These are phyloP conservation scores for Cyclotella baltica DNA, from an alignment of 108 stramenopile genomes.

Conservation along the genomic window DNA sequence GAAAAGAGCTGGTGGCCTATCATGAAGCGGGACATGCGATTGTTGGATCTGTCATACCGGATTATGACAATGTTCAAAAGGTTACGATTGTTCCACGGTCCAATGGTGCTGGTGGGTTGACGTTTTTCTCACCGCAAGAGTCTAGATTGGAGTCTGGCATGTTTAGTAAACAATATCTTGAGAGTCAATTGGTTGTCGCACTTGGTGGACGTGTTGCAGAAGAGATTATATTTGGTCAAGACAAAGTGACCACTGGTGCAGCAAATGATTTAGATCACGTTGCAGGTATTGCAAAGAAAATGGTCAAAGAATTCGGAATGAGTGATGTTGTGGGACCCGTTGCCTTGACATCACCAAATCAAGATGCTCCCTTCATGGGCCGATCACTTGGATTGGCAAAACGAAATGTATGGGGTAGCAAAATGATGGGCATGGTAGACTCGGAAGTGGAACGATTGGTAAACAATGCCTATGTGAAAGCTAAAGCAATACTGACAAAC, in stretches of 20 bases:
- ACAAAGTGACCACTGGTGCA: conserved; percentile 96
- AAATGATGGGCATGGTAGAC: conserved; percentile 78
- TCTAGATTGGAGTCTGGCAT: conserved; percentile 91
- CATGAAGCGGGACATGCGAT: conserved; percentile 98
- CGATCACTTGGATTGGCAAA: conserved; percentile 65
- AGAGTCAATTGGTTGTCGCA: conserved; percentile 93
- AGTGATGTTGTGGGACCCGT: conserved; percentile 91
- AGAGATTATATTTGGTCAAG: conserved; percentile 96
- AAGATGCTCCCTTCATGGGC: conserved; percentile 82
- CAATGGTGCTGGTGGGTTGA: conserved; percentile 93
- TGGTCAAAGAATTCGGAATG: conserved; percentile 99
- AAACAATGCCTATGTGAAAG: conserved; percentile 88
- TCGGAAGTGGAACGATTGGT: conserved; percentile 95
- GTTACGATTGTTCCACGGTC: conserved; percentile 95
- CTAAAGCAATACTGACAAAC: conserved; percentile 86
- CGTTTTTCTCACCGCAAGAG: conserved; percentile 95
- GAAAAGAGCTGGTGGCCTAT: conserved; percentile 91
- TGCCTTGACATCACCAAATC: conserved; percentile 70
- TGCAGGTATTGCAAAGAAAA: conserved; percentile 91
- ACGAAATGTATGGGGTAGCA: conserved; percentile 81
- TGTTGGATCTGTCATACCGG: conserved; percentile 88
- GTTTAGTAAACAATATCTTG: conserved; percentile 93
- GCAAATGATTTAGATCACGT: conserved; percentile 98
- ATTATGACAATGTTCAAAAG: conserved; percentile 97
- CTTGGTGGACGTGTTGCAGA: conserved; percentile 98